These are phyloP conservation scores for Candida ascalaphidarum DNA, from an alignment of 805 yeast genomes.

Conservation along the genomic window DNA sequence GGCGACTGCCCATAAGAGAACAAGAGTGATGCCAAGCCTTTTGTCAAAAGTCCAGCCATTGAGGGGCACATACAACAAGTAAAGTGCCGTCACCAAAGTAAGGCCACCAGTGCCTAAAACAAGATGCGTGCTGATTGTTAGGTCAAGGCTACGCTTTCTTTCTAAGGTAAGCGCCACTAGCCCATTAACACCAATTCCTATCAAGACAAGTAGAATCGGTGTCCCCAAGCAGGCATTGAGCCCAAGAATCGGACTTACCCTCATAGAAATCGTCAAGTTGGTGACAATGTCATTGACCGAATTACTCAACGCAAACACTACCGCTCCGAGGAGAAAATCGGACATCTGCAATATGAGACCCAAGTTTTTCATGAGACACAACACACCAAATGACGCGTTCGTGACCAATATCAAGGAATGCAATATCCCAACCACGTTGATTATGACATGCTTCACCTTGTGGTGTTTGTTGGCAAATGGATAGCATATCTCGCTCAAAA, in stretches of 20 bases:
- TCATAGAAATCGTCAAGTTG: slow-evolving; percentile 38
- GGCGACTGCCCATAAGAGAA: slow-evolving; percentile 3
- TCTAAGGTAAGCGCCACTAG: too few relatives aligned
- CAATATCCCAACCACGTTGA: slow-evolving; percentile 10
- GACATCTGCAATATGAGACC: slow-evolving; percentile 36
- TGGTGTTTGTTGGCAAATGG: too few relatives aligned
- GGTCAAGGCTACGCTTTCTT: too few relatives aligned
- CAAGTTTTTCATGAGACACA: slow-evolving; percentile 30
- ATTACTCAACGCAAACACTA: slow-evolving; percentile 41
- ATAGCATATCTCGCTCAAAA: too few relatives aligned
- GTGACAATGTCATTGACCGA: slow-evolving; percentile 45
- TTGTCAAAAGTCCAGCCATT: slow-evolving; percentile 27
- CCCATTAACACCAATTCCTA: slow-evolving; percentile 45
- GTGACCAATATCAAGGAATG: slow-evolving; percentile 19
- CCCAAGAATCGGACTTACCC: slow-evolving; percentile 29
- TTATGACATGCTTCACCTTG: background rate
- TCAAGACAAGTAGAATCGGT: slow-evolving; percentile 37
- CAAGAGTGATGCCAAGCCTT: slow-evolving; percentile 13
- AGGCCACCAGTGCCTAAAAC: slow-evolving; percentile 17
- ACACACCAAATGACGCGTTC: slow-evolving; percentile 13
- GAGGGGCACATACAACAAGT: slow-evolving; percentile 19
- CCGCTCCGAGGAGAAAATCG: slow-evolving; percentile 41
- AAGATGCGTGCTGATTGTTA: too few relatives aligned
- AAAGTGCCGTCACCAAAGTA: slow-evolving; percentile 11
- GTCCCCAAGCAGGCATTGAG: slow-evolving; percentile 48